A percentile compares a stretch with the other conserved stretches of the same genome.
These are phyloP conservation scores for Saccharomycopsis microspora DNA, from an alignment of 805 yeast genomes.

Conservation along the genomic window DNA sequence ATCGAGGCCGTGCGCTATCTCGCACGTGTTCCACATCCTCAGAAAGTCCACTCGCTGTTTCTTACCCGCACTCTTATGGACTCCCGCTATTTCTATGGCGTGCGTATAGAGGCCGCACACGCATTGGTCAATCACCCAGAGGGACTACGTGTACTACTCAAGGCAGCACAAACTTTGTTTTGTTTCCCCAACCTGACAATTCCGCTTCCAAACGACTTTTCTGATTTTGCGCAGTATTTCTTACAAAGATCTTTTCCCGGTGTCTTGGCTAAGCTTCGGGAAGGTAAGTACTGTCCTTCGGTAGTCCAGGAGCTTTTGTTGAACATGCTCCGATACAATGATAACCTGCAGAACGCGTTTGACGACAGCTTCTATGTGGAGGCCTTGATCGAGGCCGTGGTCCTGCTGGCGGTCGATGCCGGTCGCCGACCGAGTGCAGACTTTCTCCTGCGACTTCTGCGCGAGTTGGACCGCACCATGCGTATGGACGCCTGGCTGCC, in stretches of 20 bases:
- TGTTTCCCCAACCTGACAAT: constrained; percentile 58
- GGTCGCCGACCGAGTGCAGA: constrained; percentile 22
- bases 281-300: constrained; percentile 46
- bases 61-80: constrained; percentile 77
- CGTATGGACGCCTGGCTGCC: constrained; percentile 84
- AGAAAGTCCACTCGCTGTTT: constrained; percentile 59
- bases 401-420: constrained; percentile 20
- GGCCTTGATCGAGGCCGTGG: constrained; percentile 43
- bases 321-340: constrained; percentile 71
- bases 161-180: constrained; percentile 54
- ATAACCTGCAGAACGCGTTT: constrained; percentile 68
- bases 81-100: constrained; percentile 75
- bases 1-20: constrained; percentile 70
- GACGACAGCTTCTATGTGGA: constrained; percentile 62
- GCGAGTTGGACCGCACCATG: constrained; percentile 63
- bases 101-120: constrained; percentile 75
- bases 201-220: constrained; percentile 76
- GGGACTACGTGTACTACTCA: constrained; percentile 63
- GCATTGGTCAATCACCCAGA: constrained; percentile 66
- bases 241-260: constrained; percentile 58
- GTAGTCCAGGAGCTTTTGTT: constrained; percentile 53
- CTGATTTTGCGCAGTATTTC: constrained; percentile 55
- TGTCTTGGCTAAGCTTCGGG: constrained; percentile 49
- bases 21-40: constrained; percentile 47
- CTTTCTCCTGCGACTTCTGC: constrained; percentile 37